Percentiles rank a stretch among this genome's conserved stretches.
phyloP scores from a whole-genome alignment of 148 eudicot genomes.

The Vaccinium darrowii region DNA sequence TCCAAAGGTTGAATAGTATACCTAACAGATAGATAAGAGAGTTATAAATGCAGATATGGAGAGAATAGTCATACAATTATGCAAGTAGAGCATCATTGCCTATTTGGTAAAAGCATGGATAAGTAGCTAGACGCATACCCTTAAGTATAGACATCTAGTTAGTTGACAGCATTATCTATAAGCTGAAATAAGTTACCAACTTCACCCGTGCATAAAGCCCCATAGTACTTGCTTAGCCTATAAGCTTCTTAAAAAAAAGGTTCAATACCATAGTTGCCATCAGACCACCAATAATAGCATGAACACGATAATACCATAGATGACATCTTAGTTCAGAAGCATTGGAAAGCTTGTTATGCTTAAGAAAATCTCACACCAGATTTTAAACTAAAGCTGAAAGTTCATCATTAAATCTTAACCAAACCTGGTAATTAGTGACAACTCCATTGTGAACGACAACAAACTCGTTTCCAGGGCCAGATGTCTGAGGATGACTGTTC shows the following conservation, averaged over 20 bases:
- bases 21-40: background rate
- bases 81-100: background rate
- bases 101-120: background rate
- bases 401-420: constrained; percentile 4
- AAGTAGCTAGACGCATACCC: background rate
- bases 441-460: constrained; percentile 96
- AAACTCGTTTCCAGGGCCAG: constrained; percentile 81
- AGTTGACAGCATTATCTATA: background rate
- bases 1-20: background rate
- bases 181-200: background rate
- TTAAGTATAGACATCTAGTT: background rate
- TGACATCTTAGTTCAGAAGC: background rate
- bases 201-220: background rate
- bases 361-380: background rate
- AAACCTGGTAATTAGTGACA: constrained; percentile 89
- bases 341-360: background rate
- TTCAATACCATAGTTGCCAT: background rate
- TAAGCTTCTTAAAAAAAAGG: background rate
- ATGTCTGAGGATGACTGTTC: constrained; percentile 96
- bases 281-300: background rate
- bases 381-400: background rate
- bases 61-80: background rate
- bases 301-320: background rate
- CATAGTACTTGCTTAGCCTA: background rate
- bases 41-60: background rate